phyloP scores from a whole-genome alignment of 2,329 filamentous ascomycete species.

The Aspergillus sergii region DNA sequence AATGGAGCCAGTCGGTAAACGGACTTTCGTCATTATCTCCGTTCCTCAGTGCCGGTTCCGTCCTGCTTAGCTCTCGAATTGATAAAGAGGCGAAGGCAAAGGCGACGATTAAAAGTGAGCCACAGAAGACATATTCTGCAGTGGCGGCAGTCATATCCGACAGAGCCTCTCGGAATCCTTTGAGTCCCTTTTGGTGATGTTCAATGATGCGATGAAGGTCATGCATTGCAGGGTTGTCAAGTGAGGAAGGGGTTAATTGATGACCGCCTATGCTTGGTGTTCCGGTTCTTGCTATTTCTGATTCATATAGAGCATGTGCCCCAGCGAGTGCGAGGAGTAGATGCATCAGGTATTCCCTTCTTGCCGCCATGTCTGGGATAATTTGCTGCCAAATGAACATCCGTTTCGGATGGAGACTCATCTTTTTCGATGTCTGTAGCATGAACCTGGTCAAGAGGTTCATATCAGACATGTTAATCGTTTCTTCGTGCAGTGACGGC shows the following conservation, averaged over 20 bases:
- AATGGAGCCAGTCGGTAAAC: constrained; percentile 21
- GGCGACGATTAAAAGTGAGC: constrained; percentile 21
- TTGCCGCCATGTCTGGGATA: constrained; percentile 25
- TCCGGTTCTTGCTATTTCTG: too few species aligned
- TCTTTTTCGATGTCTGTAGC: constrained; percentile 17
- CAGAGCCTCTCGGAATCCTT: constrained; percentile 20
- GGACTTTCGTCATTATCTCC: neutral
- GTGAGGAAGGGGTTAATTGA: too few species aligned
- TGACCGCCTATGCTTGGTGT: too few species aligned
- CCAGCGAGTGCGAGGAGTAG: constrained; percentile 29
- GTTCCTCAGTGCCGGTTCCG: too few species aligned
- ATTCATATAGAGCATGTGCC: neutral
- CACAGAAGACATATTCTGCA: constrained; percentile 18
- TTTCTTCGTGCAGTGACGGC: neutral
- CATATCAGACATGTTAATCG: constrained; percentile 24
- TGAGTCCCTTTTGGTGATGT: constrained; percentile 26
- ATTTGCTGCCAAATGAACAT: constrained; percentile 20
- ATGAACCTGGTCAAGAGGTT: constrained; percentile 22
- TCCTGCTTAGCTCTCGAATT: constrained; percentile 1
- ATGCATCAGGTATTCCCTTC: constrained; percentile 26
- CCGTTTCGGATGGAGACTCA: constrained; percentile 15
- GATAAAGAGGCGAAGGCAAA: constrained; percentile 25
- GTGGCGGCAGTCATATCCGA: constrained; percentile 6
- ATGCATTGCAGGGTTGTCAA: too few species aligned
- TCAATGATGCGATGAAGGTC: constrained; percentile 13